A percentile compares a stretch with the other conserved stretches of the same genome.
Evolutionary conservation across 148 eudicot species (phyloP).

Genomic region (Polygonum maritimum): DNA sequence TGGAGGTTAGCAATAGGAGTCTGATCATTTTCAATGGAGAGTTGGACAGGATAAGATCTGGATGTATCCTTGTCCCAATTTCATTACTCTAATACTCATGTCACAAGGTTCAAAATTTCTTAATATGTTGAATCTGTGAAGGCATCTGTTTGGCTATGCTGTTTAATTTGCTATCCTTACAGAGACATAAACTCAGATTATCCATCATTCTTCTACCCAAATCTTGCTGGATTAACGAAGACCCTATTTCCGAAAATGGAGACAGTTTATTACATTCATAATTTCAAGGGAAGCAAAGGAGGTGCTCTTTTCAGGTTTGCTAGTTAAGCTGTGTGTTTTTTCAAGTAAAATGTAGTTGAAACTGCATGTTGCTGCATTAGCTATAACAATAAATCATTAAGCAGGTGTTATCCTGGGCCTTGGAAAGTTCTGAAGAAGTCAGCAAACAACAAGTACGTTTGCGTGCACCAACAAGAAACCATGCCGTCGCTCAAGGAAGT

Average conservation of each 20-base stretch:
- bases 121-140: neutral
- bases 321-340: neutral
- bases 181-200: constrained; percentile 37
- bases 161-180: constrained; percentile 32
- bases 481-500: constrained; percentile 97
- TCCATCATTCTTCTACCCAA: constrained; percentile 92
- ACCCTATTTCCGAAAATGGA: constrained; percentile 88
- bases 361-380: neutral
- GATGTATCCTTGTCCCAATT: constrained; percentile 71
- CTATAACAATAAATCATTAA: neutral
- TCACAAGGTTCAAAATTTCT: neutral
- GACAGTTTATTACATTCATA: constrained; percentile 92
- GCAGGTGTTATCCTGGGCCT: constrained; percentile 83
- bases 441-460: constrained; percentile 39
- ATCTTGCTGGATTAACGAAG: constrained; percentile 68
- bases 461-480: constrained; percentile 65
- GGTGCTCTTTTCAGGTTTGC: constrained; percentile 88
- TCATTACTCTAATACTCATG: neutral
- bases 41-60: constrained; percentile 95
- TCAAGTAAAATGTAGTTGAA: neutral
- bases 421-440: constrained; percentile 77
- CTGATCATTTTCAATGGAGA: constrained; percentile 93
- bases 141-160: neutral
- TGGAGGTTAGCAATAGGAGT: constrained; percentile 44
- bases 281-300: constrained; percentile 81